phyloP scores from a whole-genome alignment of 2,329 filamentous ascomycete genomes.

The Fusarium anthophilum region DNA sequence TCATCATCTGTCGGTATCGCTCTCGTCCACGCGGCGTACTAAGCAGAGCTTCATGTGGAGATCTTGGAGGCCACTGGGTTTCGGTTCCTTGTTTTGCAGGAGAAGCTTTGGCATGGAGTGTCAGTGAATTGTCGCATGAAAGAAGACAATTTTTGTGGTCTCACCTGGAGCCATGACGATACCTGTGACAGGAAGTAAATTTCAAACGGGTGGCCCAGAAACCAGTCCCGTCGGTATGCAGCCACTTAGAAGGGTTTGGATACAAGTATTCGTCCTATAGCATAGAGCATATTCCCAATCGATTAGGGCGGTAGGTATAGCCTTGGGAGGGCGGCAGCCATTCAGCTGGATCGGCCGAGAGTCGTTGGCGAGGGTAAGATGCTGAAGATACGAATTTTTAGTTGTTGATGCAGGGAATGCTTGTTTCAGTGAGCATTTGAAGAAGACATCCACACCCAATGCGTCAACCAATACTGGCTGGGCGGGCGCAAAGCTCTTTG shows the following conservation, averaged over 20 bases:
- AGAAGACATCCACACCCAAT: conserved; percentile 11
- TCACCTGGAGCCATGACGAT: conserved; percentile 43
- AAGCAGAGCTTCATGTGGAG: conserved; percentile 70
- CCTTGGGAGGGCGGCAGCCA: conserved; percentile 29
- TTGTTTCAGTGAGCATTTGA: conserved; percentile 13
- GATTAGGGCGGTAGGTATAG: conserved; percentile 27
- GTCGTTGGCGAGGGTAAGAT: conserved; percentile 12
- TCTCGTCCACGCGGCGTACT: conserved; percentile 82
- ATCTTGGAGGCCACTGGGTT: conserved; percentile 72
- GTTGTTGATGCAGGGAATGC: conserved; percentile 34
- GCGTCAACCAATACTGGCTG: neutral
- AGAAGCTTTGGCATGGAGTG: conserved; percentile 27
- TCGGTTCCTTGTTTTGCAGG: conserved; percentile 55
- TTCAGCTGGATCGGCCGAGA: conserved; percentile 20
- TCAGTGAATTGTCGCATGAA: conserved; percentile 19
- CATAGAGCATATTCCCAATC: conserved; percentile 36
- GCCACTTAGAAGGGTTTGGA: conserved; percentile 20
- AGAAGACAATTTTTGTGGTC: neutral
- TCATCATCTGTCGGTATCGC: conserved; percentile 73
- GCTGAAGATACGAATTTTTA: conserved; percentile 14
- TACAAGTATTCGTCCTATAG: conserved; percentile 17
- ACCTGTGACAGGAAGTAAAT: conserved; percentile 20
- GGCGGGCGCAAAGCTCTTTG: conserved; percentile 1
- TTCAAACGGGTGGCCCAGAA: conserved; percentile 21
- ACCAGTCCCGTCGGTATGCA: conserved; percentile 26